Evolutionary conservation across 257 asterid genomes (phyloP).

Genomic region (Dorcoceras hygrometricum): DNA sequence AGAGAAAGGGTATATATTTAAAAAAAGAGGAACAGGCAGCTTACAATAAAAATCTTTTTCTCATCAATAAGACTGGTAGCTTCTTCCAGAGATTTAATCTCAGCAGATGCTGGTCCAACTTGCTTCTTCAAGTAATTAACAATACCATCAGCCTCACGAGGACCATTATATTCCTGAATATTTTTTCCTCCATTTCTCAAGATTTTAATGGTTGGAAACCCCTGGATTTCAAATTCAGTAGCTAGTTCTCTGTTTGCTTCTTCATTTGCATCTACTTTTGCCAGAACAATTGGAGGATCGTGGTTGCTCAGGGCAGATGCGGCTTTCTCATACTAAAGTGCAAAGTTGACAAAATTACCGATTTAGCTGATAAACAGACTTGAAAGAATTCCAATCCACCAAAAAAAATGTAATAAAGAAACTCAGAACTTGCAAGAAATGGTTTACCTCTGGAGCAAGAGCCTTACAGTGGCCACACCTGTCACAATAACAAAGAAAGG

Average conservation of each 20-base stretch:
- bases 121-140: constrained; percentile 67
- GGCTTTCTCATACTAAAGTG: constrained; percentile 68
- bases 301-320: constrained; percentile 63
- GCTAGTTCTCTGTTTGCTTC: constrained; percentile 58
- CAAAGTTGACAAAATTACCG: constrained; percentile 4
- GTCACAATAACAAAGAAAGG: constrained; percentile 23
- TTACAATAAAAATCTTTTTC: constrained; percentile 54
- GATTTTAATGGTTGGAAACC: constrained; percentile 83
- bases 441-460: constrained; percentile 42
- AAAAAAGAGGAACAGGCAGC: not conserved
- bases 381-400: not conserved
- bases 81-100: constrained; percentile 62
- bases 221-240: constrained; percentile 49
- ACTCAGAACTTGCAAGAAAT: not conserved
- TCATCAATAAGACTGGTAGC: constrained; percentile 45
- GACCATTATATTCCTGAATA: constrained; percentile 69
- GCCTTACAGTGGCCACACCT: constrained; percentile 50
- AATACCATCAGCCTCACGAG: constrained; percentile 83
- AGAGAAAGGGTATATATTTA: not conserved
- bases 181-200: constrained; percentile 69
- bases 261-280: constrained; percentile 73
- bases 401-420: too few species aligned
- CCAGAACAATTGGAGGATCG: constrained; percentile 66
- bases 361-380: constrained; percentile 4
- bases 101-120: constrained; percentile 77